Evolutionary conservation across 129 eudicot species (phyloP).

Genomic region (Pulicaria dysenterica): DNA sequence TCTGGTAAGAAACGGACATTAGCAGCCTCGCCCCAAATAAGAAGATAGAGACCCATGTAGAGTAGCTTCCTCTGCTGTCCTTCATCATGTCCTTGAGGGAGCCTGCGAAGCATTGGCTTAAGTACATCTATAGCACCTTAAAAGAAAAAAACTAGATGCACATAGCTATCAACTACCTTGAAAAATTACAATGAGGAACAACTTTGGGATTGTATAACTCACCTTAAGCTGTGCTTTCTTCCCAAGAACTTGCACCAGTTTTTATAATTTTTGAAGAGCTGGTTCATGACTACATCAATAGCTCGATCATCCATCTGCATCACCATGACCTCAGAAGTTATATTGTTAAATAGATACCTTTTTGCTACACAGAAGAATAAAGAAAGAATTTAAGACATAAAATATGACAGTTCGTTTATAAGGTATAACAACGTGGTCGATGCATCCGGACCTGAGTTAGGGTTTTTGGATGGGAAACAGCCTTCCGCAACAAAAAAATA

Average conservation of each 20-base stretch:
- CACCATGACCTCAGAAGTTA: slow-evolving; percentile 27
- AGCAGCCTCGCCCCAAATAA: slow-evolving; percentile 99
- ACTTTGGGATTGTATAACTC: slow-evolving; percentile 17
- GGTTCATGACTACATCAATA: slow-evolving; percentile 74
- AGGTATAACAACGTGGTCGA: slow-evolving; percentile 2
- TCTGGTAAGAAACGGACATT: slow-evolving; percentile 97
- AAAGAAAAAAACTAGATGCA: slow-evolving; percentile 16
- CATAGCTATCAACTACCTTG: slow-evolving; percentile 21
- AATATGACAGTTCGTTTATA: slow-evolving; percentile 14
- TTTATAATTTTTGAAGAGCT: slow-evolving; percentile 93
- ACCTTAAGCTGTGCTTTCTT: slow-evolving; percentile 92
- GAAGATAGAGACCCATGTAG: slow-evolving; percentile 97
- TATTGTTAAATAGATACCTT: slow-evolving; percentile 9
- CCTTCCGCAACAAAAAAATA: neutral
- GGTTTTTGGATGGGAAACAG: slow-evolving; percentile 1
- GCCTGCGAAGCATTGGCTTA: slow-evolving; percentile 45
- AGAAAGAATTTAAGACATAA: slow-evolving; percentile 10
- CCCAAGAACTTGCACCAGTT: slow-evolving; percentile 98
- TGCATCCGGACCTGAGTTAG: slow-evolving; percentile 16
- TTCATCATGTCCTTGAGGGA: slow-evolving; percentile 79
- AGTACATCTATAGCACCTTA: slow-evolving; percentile 18
- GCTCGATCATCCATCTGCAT: slow-evolving; percentile 98
- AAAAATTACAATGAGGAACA: slow-evolving; percentile 19
- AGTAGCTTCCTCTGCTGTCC: slow-evolving; percentile 85
- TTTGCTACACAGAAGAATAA: slow-evolving; percentile 9